phyloP scores from a whole-genome alignment of 2,329 filamentous ascomycete species.

The Fusarium compactum region DNA sequence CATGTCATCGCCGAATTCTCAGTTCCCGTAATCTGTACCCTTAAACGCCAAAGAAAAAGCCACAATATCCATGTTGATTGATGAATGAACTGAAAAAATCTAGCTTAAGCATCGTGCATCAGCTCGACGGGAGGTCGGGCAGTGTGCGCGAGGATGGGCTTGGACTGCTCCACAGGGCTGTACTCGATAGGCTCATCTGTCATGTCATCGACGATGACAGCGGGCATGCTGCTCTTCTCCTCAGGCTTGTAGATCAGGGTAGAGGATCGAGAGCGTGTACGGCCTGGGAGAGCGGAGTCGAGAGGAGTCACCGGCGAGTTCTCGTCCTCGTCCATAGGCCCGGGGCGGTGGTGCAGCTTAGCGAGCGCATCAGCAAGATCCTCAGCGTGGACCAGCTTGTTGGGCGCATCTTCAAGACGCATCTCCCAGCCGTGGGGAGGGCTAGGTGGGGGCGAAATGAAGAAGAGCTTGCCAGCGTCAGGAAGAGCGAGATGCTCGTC shows the following conservation, averaged over 20 bases:
- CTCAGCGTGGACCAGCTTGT: conserved; percentile 76
- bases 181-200: conserved; percentile 65
- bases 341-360: conserved; percentile 65
- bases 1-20: conserved; percentile 14
- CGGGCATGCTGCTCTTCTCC: conserved; percentile 69
- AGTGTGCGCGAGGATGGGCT: conserved; percentile 70
- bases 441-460: conserved; percentile 76
- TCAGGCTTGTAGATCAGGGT: conserved; percentile 74
- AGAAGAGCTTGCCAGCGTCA: conserved; percentile 78
- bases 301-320: conserved; percentile 50
- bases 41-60: conserved; percentile 41
- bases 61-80: conserved; percentile 1
- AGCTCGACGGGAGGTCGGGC: conserved; percentile 73
- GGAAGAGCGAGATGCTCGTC: conserved; percentile 74
- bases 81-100: background rate
- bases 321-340: conserved; percentile 55
- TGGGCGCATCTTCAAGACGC: conserved; percentile 75
- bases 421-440: conserved; percentile 78
- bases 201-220: conserved; percentile 76
- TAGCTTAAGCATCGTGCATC: conserved; percentile 60
- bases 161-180: conserved; percentile 57
- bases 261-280: conserved; percentile 69
- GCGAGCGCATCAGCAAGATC: conserved; percentile 75
- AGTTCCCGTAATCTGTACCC: conserved; percentile 19
- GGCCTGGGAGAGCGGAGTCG: conserved; percentile 46